A percentile compares a stretch with the other conserved stretches of the same genome.
These are phyloP conservation scores for Patellifolia procumbens DNA, from an alignment of 179 eudicot genomes.

Conservation along the genomic window DNA sequence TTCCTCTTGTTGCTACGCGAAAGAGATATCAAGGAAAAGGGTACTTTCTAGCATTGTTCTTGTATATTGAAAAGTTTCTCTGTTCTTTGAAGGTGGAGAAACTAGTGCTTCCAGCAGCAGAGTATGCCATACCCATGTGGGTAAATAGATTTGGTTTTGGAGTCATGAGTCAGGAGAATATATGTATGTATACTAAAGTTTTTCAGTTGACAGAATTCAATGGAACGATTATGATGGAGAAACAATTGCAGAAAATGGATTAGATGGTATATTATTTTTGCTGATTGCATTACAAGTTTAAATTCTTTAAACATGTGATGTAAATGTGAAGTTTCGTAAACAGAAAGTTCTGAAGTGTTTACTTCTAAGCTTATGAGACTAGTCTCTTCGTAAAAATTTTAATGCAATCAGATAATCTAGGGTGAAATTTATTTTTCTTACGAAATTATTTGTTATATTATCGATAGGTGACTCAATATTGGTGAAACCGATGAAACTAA, in stretches of 20 bases:
- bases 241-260: conserved; percentile 45
- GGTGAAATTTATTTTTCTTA: too few relatives aligned
- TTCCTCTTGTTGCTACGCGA: conserved; percentile 94
- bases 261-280: conserved; percentile 1
- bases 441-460: too few relatives aligned
- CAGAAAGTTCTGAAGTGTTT: too few relatives aligned
- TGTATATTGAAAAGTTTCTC: conserved; percentile 64
- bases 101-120: conserved; percentile 91
- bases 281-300: not conserved
- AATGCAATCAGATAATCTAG: too few relatives aligned
- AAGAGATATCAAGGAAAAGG: conserved; percentile 87
- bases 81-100: conserved; percentile 62
- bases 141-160: conserved; percentile 75
- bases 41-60: conserved; percentile 71
- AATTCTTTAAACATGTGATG: not conserved
- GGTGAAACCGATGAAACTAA: too few relatives aligned
- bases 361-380: too few relatives aligned
- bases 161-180: conserved; percentile 65
- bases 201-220: conserved; percentile 61
- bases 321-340: not conserved
- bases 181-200: conserved; percentile 45
- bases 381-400: too few relatives aligned
- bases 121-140: conserved; percentile 88
- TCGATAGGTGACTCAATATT: too few relatives aligned
- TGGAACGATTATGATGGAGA: conserved; percentile 82